Evolutionary conservation across 2,329 filamentous ascomycete genomes (phyloP), one percentile per base, ranked within the genome.

Genomic region (Aspergillus sp.): DNA sequence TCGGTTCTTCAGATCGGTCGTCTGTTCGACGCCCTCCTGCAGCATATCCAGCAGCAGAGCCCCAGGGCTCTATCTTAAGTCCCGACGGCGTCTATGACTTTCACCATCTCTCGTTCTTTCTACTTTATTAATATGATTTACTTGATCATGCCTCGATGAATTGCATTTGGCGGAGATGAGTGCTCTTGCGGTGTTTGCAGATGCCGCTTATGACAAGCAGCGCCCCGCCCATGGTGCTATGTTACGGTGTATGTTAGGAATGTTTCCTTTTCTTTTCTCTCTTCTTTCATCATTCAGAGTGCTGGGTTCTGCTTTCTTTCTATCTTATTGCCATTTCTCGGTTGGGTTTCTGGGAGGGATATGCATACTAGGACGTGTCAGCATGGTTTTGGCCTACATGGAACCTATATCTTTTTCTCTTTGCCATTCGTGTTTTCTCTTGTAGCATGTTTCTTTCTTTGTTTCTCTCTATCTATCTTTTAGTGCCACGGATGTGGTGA

Each of bases 11-110:
- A 79, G 77, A 79, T 79, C 64, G 76, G 75, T 58, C 76, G 77
- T 63, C 75, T 79, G 12, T 79, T 79, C 54, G 76, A 79, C 66
- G 76, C 77, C 50, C 74, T 79, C 59, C 72, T 78, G 56, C 76
- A 77, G 61, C 77, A 79, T 58, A 79, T 79, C 56, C 77, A 79
- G 61, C 77, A 79, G 60, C 77, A 79, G 67, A 83, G 81, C 71
- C 81, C 81, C 52, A 71, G 77, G 56, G 71, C 72, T 31, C 62
- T 75, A 51, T 60, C 73, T 47, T 75, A 71, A 63, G 63, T 63
- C 54, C 63, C 49, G 50, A 60, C 50, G 50, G 42, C 51, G 31
- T 53, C 32, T 20, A 51, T 56, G 24, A 47, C 18, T 47, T 47
- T 24, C 45, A 22, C 20, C 53, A 57, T 59, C 50, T 52, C 55